Evolutionary conservation across 129 eudicot genomes (phyloP).

Genomic region (Artemisia argyi): DNA sequence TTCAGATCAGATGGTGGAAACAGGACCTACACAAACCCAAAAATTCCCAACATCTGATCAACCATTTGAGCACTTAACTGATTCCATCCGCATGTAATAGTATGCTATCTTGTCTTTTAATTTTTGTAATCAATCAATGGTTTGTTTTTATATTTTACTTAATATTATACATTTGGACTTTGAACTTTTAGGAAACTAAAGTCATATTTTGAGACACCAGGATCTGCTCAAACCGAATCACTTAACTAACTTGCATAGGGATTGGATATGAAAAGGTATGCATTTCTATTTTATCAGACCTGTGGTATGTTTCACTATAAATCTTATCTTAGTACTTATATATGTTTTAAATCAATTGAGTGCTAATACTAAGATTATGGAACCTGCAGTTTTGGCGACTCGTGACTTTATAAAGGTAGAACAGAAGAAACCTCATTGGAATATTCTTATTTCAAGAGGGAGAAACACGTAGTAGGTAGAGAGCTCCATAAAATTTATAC

Average conservation of each 20-base stretch:
- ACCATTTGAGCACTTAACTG: conserved; percentile 55
- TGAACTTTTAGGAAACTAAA: conserved; percentile 68
- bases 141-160: conserved; percentile 1
- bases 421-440: conserved; percentile 68
- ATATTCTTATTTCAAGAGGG: conserved; percentile 75
- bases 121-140: conserved; percentile 1
- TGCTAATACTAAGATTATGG: conserved; percentile 1
- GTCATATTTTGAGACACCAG: conserved; percentile 77
- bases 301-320: conserved; percentile 52
- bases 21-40: conserved; percentile 84
- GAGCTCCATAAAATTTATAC: background rate
- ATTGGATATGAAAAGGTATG: conserved; percentile 72
- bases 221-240: conserved; percentile 56
- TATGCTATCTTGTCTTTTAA: background rate
- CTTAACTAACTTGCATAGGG: conserved; percentile 74
- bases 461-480: conserved; percentile 53
- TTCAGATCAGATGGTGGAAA: conserved; percentile 63
- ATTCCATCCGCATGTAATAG: conserved; percentile 54
- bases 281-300: conserved; percentile 73
- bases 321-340: background rate
- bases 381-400: conserved; percentile 77
- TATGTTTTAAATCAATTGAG: background rate
- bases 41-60: conserved; percentile 40
- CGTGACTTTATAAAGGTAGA: conserved; percentile 51
- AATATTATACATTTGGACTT: background rate